Percentiles rank a stretch among this genome's conserved stretches.
phyloP scores from a whole-genome alignment of 495 filamentous ascomycete genomes.

The Chaetomium fimeti region DNA sequence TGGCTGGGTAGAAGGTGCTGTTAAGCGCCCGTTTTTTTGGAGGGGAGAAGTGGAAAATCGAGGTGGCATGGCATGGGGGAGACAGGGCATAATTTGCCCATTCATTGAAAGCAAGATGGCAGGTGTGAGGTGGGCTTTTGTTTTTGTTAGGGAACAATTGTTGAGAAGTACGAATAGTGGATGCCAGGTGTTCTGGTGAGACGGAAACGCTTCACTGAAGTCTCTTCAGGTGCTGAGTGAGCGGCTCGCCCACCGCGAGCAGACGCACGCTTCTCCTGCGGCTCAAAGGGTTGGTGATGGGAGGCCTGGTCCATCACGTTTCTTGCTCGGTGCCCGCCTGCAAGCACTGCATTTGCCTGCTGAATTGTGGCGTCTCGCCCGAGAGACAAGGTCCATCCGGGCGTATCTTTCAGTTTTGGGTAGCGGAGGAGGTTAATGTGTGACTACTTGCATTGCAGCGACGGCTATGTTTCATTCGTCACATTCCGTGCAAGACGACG shows the following conservation, averaged over 20 bases:
- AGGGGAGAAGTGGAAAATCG: background rate
- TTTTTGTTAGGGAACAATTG: background rate
- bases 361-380: background rate
- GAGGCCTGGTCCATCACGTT: constrained; percentile 5
- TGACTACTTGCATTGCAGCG: constrained; percentile 19
- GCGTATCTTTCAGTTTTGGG: constrained; percentile 3
- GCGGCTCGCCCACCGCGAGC: background rate
- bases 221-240: background rate
- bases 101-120: background rate
- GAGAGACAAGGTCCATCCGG: background rate
- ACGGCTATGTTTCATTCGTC: constrained; percentile 10
- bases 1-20: background rate
- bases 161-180: background rate
- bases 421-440: constrained; percentile 18
- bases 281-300: background rate
- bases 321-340: background rate
- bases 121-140: background rate
- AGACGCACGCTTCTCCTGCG: background rate
- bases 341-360: background rate
- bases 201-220: background rate
- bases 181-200: background rate
- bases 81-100: background rate
- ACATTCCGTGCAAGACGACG: background rate
- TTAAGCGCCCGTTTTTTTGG: background rate
- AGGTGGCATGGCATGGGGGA: background rate